Conservation (phyloP, 495 filamentous ascomycete genomes). For the Penicillium psychrofluorescens region DNA sequence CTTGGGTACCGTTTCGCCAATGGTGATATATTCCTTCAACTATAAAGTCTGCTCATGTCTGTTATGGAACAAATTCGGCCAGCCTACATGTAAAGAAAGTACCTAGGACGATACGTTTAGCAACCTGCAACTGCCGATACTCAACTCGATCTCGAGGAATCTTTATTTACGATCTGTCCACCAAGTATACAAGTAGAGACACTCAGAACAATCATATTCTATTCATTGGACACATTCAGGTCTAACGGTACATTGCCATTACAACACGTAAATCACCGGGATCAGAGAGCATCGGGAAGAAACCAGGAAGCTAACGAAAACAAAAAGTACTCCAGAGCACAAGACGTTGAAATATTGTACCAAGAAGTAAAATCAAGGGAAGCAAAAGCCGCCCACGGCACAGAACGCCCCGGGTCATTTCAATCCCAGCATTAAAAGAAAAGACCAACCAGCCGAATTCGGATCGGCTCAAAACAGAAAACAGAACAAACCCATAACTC, state of each 20-base stretch:
- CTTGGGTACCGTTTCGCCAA: background rate
- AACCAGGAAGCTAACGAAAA: background rate
- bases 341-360: slow-evolving; percentile 15
- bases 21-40: background rate
- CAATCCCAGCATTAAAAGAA: background rate
- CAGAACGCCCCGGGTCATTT: background rate
- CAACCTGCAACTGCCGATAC: background rate
- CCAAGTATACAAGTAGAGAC: too few relatives aligned
- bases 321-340: slow-evolving; percentile 23
- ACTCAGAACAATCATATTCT: slow-evolving; percentile 15
- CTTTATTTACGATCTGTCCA: background rate
- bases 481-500: slow-evolving; percentile 6
- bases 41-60: background rate
- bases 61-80: too few relatives aligned
- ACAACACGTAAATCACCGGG: slow-evolving; percentile 15
- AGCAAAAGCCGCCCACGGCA: background rate
- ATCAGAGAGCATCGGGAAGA: slow-evolving; percentile 9
- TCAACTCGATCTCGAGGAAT: background rate
- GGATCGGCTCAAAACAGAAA: background rate
- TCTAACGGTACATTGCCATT: slow-evolving; percentile 19
- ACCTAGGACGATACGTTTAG: too few relatives aligned
- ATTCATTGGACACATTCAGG: slow-evolving; percentile 13
- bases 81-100: too few relatives aligned
- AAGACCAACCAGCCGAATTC: background rate
- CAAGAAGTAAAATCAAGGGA: slow-evolving; percentile 14